These are phyloP conservation scores for Echinosphaeria canescens DNA, from an alignment of 2,329 filamentous ascomycete genomes.

Conservation along the genomic window DNA sequence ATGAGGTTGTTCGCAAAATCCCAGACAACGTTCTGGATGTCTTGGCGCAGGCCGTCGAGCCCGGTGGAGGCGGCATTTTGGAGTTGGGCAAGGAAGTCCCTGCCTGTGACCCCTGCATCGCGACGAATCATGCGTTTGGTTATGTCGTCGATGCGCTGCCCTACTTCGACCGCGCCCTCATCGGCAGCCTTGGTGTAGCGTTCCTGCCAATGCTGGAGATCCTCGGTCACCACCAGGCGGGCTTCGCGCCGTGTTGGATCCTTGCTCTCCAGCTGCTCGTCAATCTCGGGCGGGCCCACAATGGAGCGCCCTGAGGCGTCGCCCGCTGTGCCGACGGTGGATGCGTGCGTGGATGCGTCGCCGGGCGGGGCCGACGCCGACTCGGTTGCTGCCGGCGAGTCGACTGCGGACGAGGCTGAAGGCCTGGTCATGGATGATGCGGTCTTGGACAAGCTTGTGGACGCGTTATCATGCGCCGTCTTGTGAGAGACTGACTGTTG, in stretches of 20 bases:
- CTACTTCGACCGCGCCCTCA: constrained; percentile 56
- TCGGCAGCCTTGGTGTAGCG: constrained; percentile 76
- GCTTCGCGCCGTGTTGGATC: constrained; percentile 32
- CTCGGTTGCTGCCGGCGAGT: constrained; percentile 8
- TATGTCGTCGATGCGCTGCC: constrained; percentile 41
- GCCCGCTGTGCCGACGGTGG: too few species aligned
- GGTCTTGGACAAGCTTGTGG: constrained; percentile 9
- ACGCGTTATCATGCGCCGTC: not conserved
- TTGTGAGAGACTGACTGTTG: constrained; percentile 9
- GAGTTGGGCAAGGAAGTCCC: constrained; percentile 44
- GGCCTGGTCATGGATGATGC: constrained; percentile 16
- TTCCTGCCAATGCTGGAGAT: constrained; percentile 68
- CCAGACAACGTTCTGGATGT: constrained; percentile 38
- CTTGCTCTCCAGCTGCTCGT: constrained; percentile 20
- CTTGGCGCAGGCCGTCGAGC: constrained; percentile 40
- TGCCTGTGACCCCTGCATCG: constrained; percentile 43
- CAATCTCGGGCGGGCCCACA: constrained; percentile 20
- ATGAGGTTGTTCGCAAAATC: constrained; percentile 20
- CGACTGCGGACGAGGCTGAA: constrained; percentile 8
- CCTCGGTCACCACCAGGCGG: constrained; percentile 48
- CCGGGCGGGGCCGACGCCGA: constrained; percentile 6
- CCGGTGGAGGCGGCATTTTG: constrained; percentile 43
- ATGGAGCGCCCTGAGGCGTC: not conserved
- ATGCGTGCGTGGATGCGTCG: too few species aligned
- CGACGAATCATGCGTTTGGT: constrained; percentile 31